Evolutionary conservation across 148 eudicot genomes (phyloP), one percentile per base, ranked within the genome.

Genomic region (Fagopyrum homotropicum): DNA sequence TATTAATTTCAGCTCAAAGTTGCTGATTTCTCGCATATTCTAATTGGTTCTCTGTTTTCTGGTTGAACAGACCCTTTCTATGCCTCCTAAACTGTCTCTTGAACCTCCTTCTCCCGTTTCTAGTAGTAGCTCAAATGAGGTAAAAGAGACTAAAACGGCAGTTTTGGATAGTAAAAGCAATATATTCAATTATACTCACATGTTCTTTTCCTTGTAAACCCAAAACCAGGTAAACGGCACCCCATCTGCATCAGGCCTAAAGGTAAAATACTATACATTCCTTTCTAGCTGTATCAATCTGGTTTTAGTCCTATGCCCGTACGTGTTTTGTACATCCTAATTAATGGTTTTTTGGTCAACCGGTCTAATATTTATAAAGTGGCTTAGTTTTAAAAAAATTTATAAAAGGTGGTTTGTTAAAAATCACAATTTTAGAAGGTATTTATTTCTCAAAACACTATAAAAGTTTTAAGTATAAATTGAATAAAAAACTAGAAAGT

Each of bases 101-200:
- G 93, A 88, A 74, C 82, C 84, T 47, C 75, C 89, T 45, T 84
- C 98, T 72, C 87, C 90, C 59, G 45, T 79, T 75, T 75, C 89
- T 29, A 70, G 55, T 29, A 70, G 55, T 78, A 81, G 77, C 72
- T 86, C 85, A 49, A 73, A 29, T 76, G 86, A 83, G 89, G 93
- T 89, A 66, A 66, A 40, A 35, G 35, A 66, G 15, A 11, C 8
- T 40, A 30, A 66, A 40, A 40, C 15, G 46, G 19, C 43, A 17
- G 12, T 66, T 29, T 43, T 66, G 4, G 47, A 40, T 40, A 66
- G 71, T 16, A 43, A 64, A 12, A 66, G 71, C 46, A 66, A 5
- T 30, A 17, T 66, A 19, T 7, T 43, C 4, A 43, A 14, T 40
- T 40, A 66, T 66, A 66, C 71, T 66, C 19, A 43, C 47, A 66